These are phyloP conservation scores for Cydonia oblonga DNA, from an alignment of 331 rosid species.

Conservation along the genomic window DNA sequence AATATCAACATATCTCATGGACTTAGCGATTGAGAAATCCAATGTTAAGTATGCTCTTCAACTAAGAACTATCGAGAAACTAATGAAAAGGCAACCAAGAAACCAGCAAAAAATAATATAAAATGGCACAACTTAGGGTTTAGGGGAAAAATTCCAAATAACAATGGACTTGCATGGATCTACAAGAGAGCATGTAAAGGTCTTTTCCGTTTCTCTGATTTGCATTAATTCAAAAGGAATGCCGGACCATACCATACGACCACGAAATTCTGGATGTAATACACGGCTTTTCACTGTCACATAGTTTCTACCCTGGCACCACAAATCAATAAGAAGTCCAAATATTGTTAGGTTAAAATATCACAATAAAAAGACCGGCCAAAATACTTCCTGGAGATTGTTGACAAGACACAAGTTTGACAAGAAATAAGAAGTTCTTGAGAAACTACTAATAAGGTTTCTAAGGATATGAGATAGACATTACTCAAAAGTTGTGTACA, in stretches of 20 bases:
- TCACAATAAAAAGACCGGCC: background rate
- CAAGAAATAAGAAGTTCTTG: too few relatives aligned
- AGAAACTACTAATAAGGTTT: background rate
- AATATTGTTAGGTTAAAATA: background rate
- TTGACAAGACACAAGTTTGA: background rate
- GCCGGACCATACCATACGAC: slow-evolving; percentile 75
- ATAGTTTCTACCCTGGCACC: slow-evolving; percentile 72
- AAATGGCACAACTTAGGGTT: background rate
- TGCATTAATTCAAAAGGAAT: background rate
- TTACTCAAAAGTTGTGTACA: background rate
- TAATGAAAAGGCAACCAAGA: background rate
- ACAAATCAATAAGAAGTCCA: slow-evolving; percentile 16
- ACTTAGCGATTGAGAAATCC: background rate
- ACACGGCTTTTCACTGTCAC: slow-evolving; percentile 72
- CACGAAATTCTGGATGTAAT: slow-evolving; percentile 87
- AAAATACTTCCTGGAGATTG: background rate
- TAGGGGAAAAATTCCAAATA: background rate
- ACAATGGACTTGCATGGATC: background rate
- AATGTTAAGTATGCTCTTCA: background rate
- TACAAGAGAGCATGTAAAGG: background rate
- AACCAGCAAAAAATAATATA: background rate
- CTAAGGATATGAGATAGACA: background rate
- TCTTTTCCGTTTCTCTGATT: background rate
- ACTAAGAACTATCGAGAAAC: background rate
- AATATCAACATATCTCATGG: background rate